These are phyloP conservation scores for Termitomyces sp. DNA, from an alignment of 768 basidiomycete species.

Conservation along the genomic window DNA sequence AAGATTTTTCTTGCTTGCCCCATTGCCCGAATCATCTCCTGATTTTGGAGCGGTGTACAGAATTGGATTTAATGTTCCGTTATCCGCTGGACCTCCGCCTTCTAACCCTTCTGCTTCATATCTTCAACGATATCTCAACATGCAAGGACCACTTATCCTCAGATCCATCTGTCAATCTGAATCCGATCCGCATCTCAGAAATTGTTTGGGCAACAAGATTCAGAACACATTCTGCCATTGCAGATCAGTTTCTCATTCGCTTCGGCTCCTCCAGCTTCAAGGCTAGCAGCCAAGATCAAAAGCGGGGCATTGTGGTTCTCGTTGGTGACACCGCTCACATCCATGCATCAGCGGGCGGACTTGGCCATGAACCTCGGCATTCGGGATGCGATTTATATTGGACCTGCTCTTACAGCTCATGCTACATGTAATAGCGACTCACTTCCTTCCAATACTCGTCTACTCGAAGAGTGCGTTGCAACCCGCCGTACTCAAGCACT, in stretches of 20 bases:
- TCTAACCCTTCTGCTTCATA: conserved; percentile 34
- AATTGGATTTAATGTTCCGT: conserved; percentile 33
- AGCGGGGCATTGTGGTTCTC: conserved; percentile 12
- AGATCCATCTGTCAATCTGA: conserved; percentile 26
- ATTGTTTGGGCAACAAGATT: conserved; percentile 42
- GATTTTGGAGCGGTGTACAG: conserved; percentile 26
- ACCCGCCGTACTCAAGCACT: conserved; percentile 33
- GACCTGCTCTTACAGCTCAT: conserved; percentile 34
- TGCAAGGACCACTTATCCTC: conserved; percentile 33
- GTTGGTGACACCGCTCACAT: conserved; percentile 39
- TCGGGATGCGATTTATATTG: conserved; percentile 45
- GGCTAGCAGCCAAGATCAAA: neutral
- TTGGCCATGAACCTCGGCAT: conserved; percentile 55
- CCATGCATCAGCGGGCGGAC: conserved; percentile 49
- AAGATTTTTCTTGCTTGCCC: conserved; percentile 28
- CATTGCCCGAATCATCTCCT: conserved; percentile 26
- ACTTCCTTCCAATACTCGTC: conserved; percentile 19
- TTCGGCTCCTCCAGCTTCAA: neutral
- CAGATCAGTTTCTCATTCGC: conserved; percentile 30
- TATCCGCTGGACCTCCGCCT: conserved; percentile 23
- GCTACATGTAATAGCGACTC: conserved; percentile 9
- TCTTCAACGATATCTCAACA: conserved; percentile 36
- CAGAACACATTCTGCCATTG: conserved; percentile 37
- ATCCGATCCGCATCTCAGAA: conserved; percentile 26
- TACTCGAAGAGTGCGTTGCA: conserved; percentile 28